Base-by-base conservation (phyloP, 2,329 filamentous ascomycete genomes). In the Penicillium crustosum region DNA sequence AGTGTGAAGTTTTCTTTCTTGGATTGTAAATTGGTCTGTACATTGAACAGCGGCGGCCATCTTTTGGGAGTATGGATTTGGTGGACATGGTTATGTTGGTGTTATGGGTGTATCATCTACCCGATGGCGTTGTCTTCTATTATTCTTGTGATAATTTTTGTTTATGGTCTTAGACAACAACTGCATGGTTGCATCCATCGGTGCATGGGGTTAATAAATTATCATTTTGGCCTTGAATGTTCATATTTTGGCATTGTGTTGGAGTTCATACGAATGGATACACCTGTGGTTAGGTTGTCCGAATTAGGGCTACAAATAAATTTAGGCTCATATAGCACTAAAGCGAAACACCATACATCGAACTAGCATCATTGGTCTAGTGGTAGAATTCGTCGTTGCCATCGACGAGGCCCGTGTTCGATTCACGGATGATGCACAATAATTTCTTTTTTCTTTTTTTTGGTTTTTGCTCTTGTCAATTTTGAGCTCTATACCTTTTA, bases 351-450 rank as follows among this genome's bases (percentile, higher is more conserved):
- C 0, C 6, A 27, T 33, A 47, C 21, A 67, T 57, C 6, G 60
- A 67, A 68, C 48, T 50, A 70, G 73, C 73, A 76, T 75, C 72
- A 73, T 75, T 76, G 73, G 73, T 76, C 73, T 76, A 76, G 73
- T 76, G 73, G 73, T 76, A 75, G 73, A 75, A 75, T 75, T 75
- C 72, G 68, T 75, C 73, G 73, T 75, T 75, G 73, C 73, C 73
- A 76, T 77, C 75, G 75, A 77, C 69, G 75, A 76, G 75, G 74
- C 75, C 74, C 75, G 74, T 74, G 75, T 77, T 77, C 75, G 75
- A 77, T 77, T 77, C 75, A 74, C 75, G 75, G 75, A 75, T 75
- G 63, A 67, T 69, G 63, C 63, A 68, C 50, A 25, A 25, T 5
- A 25, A 25, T 25, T 58, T n/a, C 35, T 43, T 45, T 61, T 63